phyloP scores from a whole-genome alignment of 768 basidiomycete species.

The Mycena rebaudengoi region DNA sequence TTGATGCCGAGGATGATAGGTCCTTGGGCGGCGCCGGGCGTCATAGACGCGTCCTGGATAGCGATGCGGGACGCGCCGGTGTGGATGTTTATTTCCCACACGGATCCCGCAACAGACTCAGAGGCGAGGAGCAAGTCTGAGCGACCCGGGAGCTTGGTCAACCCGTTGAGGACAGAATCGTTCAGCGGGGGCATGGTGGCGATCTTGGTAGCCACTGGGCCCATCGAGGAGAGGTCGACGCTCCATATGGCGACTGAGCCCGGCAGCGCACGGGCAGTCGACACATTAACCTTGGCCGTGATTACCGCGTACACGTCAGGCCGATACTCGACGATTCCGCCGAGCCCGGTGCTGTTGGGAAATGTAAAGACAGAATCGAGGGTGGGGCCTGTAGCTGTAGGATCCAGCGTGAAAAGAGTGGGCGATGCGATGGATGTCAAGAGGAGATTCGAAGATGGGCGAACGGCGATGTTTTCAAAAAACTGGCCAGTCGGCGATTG shows the following conservation, averaged over 20 bases:
- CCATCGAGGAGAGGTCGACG: neutral
- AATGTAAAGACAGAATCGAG: neutral
- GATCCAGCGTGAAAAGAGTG: constrained; percentile 2
- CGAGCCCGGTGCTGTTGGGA: neutral
- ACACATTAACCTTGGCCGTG: neutral
- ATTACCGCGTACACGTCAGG: neutral
- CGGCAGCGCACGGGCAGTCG: neutral
- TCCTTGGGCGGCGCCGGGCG: no score
- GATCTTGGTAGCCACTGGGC: neutral
- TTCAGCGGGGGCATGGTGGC: neutral
- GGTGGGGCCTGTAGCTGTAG: neutral
- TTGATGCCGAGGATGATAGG: no score
- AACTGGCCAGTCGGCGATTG: neutral
- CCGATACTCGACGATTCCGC: constrained; percentile 1
- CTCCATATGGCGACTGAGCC: neutral
- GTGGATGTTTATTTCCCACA: no score
- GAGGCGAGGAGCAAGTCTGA: no score
- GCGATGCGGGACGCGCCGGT: no score
- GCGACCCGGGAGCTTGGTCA: no score
- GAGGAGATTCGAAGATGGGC: neutral
- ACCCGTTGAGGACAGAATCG: neutral
- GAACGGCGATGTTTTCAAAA: constrained; percentile 6
- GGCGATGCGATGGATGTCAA: neutral
- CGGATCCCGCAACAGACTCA: no score
- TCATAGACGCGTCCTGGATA: no score